Conservation (phyloP, 306 rosid species). For the Glycine tomentella region DNA sequence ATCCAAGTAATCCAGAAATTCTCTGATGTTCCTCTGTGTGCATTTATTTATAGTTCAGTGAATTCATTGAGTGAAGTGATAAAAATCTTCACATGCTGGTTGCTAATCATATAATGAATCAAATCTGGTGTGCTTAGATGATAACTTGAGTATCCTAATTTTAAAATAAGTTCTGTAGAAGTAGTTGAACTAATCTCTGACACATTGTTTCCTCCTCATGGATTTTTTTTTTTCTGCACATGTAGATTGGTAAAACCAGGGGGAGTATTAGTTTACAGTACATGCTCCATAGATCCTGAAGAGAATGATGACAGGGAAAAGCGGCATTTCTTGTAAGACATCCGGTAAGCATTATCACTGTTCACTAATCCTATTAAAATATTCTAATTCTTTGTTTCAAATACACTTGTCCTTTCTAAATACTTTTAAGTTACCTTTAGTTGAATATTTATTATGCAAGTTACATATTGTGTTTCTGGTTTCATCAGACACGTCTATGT, state of each 20-base stretch:
- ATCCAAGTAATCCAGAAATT: constrained; percentile 61
- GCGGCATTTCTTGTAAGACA: constrained; percentile 84
- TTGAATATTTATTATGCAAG: neutral
- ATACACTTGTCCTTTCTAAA: neutral
- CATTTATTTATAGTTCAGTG: neutral
- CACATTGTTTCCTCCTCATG: constrained; percentile 8
- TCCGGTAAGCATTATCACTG: constrained; percentile 57
- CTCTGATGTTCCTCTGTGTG: neutral
- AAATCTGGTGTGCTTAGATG: constrained; percentile 34
- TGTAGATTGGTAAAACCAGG: constrained; percentile 86
- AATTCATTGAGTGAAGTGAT: constrained; percentile 25
- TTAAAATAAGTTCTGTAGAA: constrained; percentile 1
- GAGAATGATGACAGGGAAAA: constrained; percentile 84
- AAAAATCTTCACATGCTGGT: constrained; percentile 10
- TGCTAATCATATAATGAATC: constrained; percentile 23
- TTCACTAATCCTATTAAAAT: constrained; percentile 10
- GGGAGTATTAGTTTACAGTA: constrained; percentile 81
- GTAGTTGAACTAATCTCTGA: constrained; percentile 16
- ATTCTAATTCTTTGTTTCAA: neutral
- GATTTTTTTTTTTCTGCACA: constrained; percentile 42
- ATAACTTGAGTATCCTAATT: neutral
- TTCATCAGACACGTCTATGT: constrained; percentile 1
- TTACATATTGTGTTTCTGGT: neutral
- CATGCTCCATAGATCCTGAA: constrained; percentile 94
- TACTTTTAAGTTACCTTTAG: neutral